A percentile compares a stretch with the other conserved stretches of the same genome.
These are phyloP conservation scores for Aspergillus alliaceus DNA, from an alignment of 2,329 filamentous ascomycete genomes.

Conservation along the genomic window DNA sequence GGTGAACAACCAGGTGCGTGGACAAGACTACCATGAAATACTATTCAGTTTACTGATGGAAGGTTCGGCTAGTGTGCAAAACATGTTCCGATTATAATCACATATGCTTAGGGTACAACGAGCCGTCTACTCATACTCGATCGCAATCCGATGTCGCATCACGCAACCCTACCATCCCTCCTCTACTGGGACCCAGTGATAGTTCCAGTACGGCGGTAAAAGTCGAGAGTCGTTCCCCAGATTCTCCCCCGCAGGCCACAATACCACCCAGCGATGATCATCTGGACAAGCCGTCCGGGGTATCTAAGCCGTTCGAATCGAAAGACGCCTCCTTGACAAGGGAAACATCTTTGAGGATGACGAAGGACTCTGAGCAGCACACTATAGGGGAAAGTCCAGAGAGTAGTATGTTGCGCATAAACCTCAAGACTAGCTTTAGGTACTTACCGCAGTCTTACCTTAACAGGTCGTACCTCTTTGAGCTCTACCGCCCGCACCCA, in stretches of 20 bases:
- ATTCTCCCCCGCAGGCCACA: conserved; percentile 13
- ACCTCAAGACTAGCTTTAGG: not conserved
- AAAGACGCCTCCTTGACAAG: conserved; percentile 18
- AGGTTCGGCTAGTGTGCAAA: conserved; percentile 53
- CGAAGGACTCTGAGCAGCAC: conserved; percentile 28
- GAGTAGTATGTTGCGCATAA: conserved; percentile 33
- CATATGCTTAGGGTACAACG: conserved; percentile 66
- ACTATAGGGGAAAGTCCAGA: conserved; percentile 32
- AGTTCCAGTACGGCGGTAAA: conserved; percentile 17
- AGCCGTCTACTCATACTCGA: conserved; percentile 39
- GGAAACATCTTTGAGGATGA: conserved; percentile 16
- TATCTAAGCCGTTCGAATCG: conserved; percentile 12
- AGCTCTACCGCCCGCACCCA: conserved; percentile 39
- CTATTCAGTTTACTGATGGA: conserved; percentile 5
- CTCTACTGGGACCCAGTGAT: conserved; percentile 19
- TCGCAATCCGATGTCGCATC: conserved; percentile 31
- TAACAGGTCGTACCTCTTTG: conserved; percentile 37
- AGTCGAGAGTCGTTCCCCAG: conserved; percentile 30
- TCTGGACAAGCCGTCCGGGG: conserved; percentile 17
- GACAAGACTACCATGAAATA: not conserved
- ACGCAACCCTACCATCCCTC: conserved; percentile 21
- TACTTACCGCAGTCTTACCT: conserved; percentile 8
- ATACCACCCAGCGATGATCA: conserved; percentile 5
- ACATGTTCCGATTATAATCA: conserved; percentile 73
- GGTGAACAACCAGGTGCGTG: conserved; percentile 63